Base-by-base conservation (phyloP, 2,329 filamentous ascomycete species). In the Acarospora socialis region DNA sequence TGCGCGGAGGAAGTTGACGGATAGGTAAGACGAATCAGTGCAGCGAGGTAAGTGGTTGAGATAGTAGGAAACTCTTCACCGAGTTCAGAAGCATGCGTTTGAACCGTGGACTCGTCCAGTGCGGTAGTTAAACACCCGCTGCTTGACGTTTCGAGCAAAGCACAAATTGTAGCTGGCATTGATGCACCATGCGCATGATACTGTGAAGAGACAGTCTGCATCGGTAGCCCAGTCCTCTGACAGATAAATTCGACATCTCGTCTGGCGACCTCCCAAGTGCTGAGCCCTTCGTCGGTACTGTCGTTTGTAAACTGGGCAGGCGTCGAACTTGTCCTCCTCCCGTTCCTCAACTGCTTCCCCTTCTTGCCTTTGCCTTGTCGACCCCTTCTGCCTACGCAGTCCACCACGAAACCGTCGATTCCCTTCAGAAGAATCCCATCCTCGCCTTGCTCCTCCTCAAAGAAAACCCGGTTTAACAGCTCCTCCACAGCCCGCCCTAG, bases 371-470 rank as follows among this genome's bases (percentile, higher is more conserved):
- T 12, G 6, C 21, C 28, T 25, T 19, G 35, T 31, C 54, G 51
- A 9, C 50, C 49, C 5, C 49, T 47, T 1, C 51, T 51, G 1
- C 56, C 52, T 10, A 63, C 55, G 10, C 72, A 65, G 0, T 66
- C 65, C 22, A 71, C 65, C 14, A 71, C 73, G 49, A 93, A 93
- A 0, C 71, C 83, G 36, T 94, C 83, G n/a, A 94, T 63, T 0
- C 84, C 81, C 49, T 80, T 87, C 2, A 65, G 60, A 2, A 60
- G 50, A 4, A 59, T 46, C 2, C 52, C 57, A 3, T 63, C 57
- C 21, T 55, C 56, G 10, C 68, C 61, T 33, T 70, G 62, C 0
- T 69, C 69, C 1, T 83, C 72, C 36, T 82, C 73, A 4, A 94
- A 73, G 47, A 77, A 83, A 13, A 80, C 73, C 9, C 82, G 65